Base-by-base conservation (phyloP, 768 basidiomycete genomes). In the Collybiopsis confluens region DNA sequence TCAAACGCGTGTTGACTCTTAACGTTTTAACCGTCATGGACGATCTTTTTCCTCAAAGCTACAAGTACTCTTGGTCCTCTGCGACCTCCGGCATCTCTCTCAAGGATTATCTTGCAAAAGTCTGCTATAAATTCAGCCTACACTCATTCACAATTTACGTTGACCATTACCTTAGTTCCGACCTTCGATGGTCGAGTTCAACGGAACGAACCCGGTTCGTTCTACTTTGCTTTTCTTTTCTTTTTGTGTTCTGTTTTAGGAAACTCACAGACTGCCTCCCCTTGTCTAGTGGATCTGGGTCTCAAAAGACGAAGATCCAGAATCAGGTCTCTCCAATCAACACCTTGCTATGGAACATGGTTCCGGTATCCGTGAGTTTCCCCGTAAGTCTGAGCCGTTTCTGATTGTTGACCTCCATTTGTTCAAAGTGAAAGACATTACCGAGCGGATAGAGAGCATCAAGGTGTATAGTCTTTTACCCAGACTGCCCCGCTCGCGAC, bases 181-280 rank as follows among this genome's bases (percentile, higher is more conserved):
- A 49, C 88, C 88, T 1, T 88, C 86, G 16, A 85, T 89, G 86
- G 83, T 88, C 9, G 81, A 86, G 59, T 80, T 90, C 62, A 85
- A 89, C 54, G 88, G 87, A 3, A 84, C 74, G 0, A 89, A 88
- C 65, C 86, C 86, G 40, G 88, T 88, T 54, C 63, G 81, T 56
- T 20, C 20, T 52, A 13, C 11, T 21, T 36, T 55, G n/a, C 1
- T 20, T 30, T n/a, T n/a, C n/a, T n/a, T n/a, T n/a, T n/a, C n/a
- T n/a, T n/a, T n/a, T n/a, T n/a, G n/a, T n/a, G 16, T 35, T 21
- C 21, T 23, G 9, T 2, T 26, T 28, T 9, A 16, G 15, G 15
- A 28, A 1, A 13, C 20, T 27, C 23, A 4, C 13, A 24, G 35
- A 28, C 20, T 38, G 11, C 18, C 38, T 3, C 30, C 4, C 8